phyloP scores from a whole-genome alignment of 2,329 filamentous ascomycete species.

The Aspergillus amoenus region DNA sequence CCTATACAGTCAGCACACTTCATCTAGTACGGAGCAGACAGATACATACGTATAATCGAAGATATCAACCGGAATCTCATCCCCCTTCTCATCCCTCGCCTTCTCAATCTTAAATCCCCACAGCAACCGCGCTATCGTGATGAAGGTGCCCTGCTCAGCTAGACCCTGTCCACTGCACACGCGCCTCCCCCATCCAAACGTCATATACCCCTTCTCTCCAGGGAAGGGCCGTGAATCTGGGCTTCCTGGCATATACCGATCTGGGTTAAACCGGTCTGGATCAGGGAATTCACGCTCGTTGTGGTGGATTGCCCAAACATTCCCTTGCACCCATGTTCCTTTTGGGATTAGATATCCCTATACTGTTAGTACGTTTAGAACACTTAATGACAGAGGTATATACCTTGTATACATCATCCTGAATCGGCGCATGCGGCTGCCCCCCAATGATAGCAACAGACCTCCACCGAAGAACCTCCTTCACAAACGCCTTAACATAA shows the following conservation, averaged over 20 bases:
- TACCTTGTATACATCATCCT: not conserved
- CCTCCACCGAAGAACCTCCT: not conserved
- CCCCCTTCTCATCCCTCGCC: not conserved
- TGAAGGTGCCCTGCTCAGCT: not conserved
- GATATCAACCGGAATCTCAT: not conserved
- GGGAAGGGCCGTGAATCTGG: not conserved
- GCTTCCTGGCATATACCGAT: not conserved
- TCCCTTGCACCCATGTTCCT: not conserved
- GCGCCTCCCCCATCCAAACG: not conserved
- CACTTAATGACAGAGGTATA: too few species aligned
- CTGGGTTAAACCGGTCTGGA: not conserved
- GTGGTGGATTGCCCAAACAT: not conserved
- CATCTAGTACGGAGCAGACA: too few species aligned
- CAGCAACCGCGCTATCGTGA: not conserved
- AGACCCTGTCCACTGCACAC: not conserved
- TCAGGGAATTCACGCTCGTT: not conserved
- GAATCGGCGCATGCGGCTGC: not conserved
- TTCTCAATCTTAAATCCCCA: not conserved
- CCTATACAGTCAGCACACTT: not conserved
- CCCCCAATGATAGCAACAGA: not conserved
- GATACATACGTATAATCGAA: not conserved
- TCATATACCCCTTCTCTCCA: not conserved
- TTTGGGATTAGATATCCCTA: not conserved
- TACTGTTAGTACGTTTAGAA: too few species aligned
- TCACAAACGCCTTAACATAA: not conserved